Conservation (phyloP, 345 rosid genomes). For the Viola odorata region DNA sequence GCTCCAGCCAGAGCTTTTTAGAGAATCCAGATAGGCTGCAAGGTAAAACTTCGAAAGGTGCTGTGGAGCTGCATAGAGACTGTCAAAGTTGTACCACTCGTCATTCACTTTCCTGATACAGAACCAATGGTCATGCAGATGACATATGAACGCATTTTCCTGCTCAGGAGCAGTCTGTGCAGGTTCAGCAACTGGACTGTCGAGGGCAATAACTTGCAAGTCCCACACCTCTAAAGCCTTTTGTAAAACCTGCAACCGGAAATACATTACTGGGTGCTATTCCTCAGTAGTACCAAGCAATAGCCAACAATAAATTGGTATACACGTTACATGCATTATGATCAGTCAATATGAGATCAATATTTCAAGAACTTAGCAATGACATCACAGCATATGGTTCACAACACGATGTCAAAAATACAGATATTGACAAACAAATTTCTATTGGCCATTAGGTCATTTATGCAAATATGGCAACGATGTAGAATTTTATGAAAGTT, state of each 20-base stretch:
- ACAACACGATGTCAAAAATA: too few relatives aligned
- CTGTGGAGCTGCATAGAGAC: slow-evolving; percentile 81
- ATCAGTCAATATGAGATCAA: not conserved
- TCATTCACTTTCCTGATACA: slow-evolving; percentile 81
- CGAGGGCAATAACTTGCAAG: slow-evolving; percentile 79
- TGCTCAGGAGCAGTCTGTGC: slow-evolving; percentile 86
- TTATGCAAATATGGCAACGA: too few relatives aligned
- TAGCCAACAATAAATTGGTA: not conserved
- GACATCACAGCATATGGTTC: too few relatives aligned
- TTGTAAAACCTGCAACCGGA: slow-evolving; percentile 60
- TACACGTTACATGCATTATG: slow-evolving; percentile 2
- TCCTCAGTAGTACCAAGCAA: slow-evolving; percentile 10
- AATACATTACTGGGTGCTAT: slow-evolving; percentile 5
- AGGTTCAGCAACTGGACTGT: slow-evolving; percentile 84
- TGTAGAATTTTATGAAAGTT: too few relatives aligned
- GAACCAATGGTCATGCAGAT: slow-evolving; percentile 94
- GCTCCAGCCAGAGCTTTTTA: slow-evolving; percentile 89
- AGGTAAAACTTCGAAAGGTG: slow-evolving; percentile 88
- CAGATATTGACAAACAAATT: too few relatives aligned
- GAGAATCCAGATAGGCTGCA: slow-evolving; percentile 75
- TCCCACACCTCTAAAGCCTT: slow-evolving; percentile 96
- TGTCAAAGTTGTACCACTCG: slow-evolving; percentile 96
- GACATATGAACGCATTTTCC: slow-evolving; percentile 85
- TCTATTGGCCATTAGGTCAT: too few relatives aligned
- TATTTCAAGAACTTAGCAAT: too few relatives aligned